Evolutionary conservation across 352 stramenopile species (phyloP), one percentile per base, ranked within the genome.

Genomic region (Globisporangium camurandrum): DNA sequence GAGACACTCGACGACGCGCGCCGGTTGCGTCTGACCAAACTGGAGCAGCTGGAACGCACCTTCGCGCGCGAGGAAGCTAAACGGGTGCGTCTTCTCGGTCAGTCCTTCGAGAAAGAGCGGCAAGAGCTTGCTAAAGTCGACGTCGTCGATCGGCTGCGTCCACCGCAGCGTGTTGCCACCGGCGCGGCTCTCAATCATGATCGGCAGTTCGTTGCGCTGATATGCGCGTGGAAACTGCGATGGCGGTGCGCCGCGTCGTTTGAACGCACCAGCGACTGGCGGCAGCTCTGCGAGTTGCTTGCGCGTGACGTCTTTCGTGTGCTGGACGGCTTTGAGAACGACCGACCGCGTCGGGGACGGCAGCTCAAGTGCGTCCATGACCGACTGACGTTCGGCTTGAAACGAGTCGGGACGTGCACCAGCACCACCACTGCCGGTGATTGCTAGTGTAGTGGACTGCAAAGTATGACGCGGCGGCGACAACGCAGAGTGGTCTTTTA

Each of bases 51-150:
- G 83, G 43, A 85, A 90, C 34, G 72, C 66, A 8, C 86, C 88
- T 56, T 95, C 80, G 28, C 69, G 61, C 1, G 83, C 77, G 38
- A 96, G 62, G 49, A 95, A 95, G 49, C 58, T 75, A 70, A 84
- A 95, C 30, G 64, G 87, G 43, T 79, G 76, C 27, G 64, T 46
- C 16, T 68, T 67, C 56, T 95, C 88, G 14, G 83, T 76, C 49
- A 97, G 78, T 19, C 90, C 89, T 34, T 97, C 84, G 33, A 97
- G 73, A 59, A 97, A 97, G 17, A 97, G 64, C 27, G 90, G 90
- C 16, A 97, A 75, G 59, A 95, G 87, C 53, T 88, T 87, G 33
- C 62, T 45, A 50, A 90, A 96, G 65, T 96, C 85, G 40, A 96
- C 61, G 44, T 64, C 65, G 39, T 65, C 63, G 28, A 91, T 61